Base-by-base conservation (phyloP, 495 filamentous ascomycete species). In the Aspergillus cavernicola region DNA sequence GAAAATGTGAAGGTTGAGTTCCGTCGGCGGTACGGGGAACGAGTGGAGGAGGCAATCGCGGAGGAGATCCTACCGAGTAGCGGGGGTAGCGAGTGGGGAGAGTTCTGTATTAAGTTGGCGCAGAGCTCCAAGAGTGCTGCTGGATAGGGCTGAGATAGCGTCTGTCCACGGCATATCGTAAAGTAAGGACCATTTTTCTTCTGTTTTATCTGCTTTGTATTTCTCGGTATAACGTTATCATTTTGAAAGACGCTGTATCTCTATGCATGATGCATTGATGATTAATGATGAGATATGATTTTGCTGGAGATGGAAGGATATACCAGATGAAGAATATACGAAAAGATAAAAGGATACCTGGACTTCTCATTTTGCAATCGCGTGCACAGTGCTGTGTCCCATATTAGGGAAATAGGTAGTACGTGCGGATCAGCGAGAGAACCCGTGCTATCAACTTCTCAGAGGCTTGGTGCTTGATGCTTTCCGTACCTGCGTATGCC, bases 1-100 rank as follows among this genome's bases (percentile, higher is more conserved):
- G 80, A 83, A 40, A 73, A 66, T 33, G 80, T 95, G 22, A 90
- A 90, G 73, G 59, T 64, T 8, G 84, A 87, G 33, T 95, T 86
- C 61, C 76, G 83, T 44, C 80, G 81, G 46, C 78, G 88, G 31
- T 95, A 92, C 66, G 76, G 76, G n/a, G 71, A 79, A 45, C 83
- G 86, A 35, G 71, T 95, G 46, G 80, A 85, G 57, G 79, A 85
- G 42, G 75, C 74, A 24, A 78, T 85, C 57, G 70, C 71, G 31
- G 77, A 80, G 51, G 77, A 73, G 58, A 69, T 75, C 26, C 67
- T 75, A 39, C 50, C 68, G 20, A 61, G 62, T 5, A 71, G 52
- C 26, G 67, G 68, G 2, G 70, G 69, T 0, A 62, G 61, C 31
- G 77, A 80, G 10, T 84, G 80, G 72, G 73, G 78, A 7, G 78